Evolutionary conservation across 2,329 filamentous ascomycete species (phyloP).

Genomic region (Neonectria neomacrospora): DNA sequence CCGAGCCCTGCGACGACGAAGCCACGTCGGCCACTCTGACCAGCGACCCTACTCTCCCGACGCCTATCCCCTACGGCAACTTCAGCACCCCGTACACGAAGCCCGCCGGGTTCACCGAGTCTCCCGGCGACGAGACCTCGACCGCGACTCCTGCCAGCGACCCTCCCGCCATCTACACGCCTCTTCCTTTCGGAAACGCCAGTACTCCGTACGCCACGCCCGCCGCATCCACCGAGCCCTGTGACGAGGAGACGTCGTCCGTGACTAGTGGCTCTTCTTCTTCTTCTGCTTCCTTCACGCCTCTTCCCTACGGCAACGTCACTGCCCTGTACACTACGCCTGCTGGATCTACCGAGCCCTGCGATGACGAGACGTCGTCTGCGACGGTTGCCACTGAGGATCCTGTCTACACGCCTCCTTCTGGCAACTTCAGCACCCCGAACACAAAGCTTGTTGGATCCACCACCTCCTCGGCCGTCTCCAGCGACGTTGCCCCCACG

Average conservation of each 20-base stretch:
- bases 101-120: background rate
- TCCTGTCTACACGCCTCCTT: background rate
- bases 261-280: background rate
- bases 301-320: background rate
- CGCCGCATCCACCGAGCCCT: background rate
- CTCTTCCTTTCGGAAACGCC: background rate
- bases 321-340: background rate
- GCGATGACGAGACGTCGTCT: conserved; percentile 7
- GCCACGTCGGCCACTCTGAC: background rate
- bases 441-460: background rate
- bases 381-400: background rate
- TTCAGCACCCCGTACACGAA: background rate
- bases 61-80: background rate
- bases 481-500: background rate
- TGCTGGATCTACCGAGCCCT: background rate
- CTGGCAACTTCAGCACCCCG: conserved; percentile 3
- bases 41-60: too few relatives aligned
- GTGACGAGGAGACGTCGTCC: background rate
- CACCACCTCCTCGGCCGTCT: conserved; percentile 5
- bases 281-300: background rate
- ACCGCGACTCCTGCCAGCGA: background rate
- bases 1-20: conserved; percentile 2
- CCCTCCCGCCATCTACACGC: background rate
- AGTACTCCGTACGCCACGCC: background rate
- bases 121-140: background rate